Percentiles rank a stretch among this genome's conserved stretches.
phyloP scores from a whole-genome alignment of 2,329 filamentous ascomycete genomes.

The Samsoniella hepiali region DNA sequence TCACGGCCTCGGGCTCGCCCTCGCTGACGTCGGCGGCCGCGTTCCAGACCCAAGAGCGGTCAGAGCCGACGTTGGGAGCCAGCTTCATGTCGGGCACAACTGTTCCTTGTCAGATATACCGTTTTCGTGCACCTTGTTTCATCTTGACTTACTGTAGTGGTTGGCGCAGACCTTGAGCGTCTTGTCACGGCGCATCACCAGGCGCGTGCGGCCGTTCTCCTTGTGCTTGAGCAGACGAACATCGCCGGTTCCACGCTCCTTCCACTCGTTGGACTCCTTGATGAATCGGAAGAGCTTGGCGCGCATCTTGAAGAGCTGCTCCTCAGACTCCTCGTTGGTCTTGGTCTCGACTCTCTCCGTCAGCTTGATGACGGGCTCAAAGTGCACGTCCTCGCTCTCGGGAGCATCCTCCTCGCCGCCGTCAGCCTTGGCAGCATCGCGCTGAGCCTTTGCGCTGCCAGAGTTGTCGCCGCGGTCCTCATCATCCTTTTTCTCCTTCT shows the following conservation, averaged over 20 bases:
- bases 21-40: conserved; percentile 96
- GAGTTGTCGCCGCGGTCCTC: conserved; percentile 83
- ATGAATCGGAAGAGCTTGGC: conserved; percentile 99
- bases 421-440: conserved; percentile 56
- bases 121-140: conserved; percentile 7
- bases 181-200: conserved; percentile 99
- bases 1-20: conserved; percentile 93
- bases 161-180: conserved; percentile 99
- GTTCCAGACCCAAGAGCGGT: conserved; percentile 99
- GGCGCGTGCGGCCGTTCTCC: conserved; percentile 94
- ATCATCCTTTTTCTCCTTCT: conserved; percentile 92
- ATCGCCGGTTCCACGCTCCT: conserved; percentile 96
- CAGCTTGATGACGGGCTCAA: conserved; percentile 92
- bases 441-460: conserved; percentile 80
- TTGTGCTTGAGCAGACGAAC: conserved; percentile 97
- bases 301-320: conserved; percentile 98
- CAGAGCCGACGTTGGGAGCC: conserved; percentile 93
- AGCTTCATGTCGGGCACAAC: conserved; percentile 98
- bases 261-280: conserved; percentile 90
- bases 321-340: conserved; percentile 97
- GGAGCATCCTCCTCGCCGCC: conserved; percentile 70
- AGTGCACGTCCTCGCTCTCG: conserved; percentile 91
- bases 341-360: conserved; percentile 96
- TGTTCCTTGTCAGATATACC: conserved; percentile 34
- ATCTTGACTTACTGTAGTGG: conserved; percentile 81